Evolutionary conservation across 305 asterid species (phyloP).

Genomic region (Fraxinus velutina): DNA sequence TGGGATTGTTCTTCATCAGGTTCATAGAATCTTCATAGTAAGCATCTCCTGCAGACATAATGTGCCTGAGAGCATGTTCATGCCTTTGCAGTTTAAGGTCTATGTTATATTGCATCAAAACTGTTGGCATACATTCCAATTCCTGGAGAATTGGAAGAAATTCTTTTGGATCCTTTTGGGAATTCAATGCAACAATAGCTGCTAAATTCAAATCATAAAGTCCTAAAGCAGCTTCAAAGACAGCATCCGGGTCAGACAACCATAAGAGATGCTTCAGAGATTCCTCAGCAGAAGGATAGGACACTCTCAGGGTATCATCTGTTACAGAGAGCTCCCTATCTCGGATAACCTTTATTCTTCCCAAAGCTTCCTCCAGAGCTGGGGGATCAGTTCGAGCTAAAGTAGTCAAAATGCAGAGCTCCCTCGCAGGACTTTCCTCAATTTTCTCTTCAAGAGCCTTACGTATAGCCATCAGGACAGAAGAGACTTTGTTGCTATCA

Average conservation of each 20-base stretch:
- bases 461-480: slow-evolving; percentile 55
- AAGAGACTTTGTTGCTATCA: slow-evolving; percentile 50
- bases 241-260: slow-evolving; percentile 81
- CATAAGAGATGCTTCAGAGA: slow-evolving; percentile 88
- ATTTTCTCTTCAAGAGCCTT: slow-evolving; percentile 79
- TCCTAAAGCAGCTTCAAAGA: slow-evolving; percentile 90
- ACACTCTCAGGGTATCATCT: slow-evolving; percentile 41
- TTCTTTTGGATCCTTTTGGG: slow-evolving; percentile 93
- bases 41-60: slow-evolving; percentile 75
- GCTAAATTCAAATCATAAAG: slow-evolving; percentile 94
- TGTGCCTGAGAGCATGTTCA: slow-evolving; percentile 75
- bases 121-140: slow-evolving; percentile 61
- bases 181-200: slow-evolving; percentile 92
- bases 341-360: slow-evolving; percentile 68
- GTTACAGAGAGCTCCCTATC: slow-evolving; percentile 71
- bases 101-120: slow-evolving; percentile 68
- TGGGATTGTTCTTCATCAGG: slow-evolving; percentile 71
- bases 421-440: slow-evolving; percentile 69
- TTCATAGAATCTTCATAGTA: slow-evolving; percentile 62
- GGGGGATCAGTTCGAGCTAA: slow-evolving; percentile 80
- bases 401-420: slow-evolving; percentile 92
- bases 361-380: slow-evolving; percentile 81
- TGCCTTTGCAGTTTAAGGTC: slow-evolving; percentile 78
- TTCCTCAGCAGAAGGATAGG: slow-evolving; percentile 87
- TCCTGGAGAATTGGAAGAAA: slow-evolving; percentile 90